A percentile compares a stretch with the other conserved stretches of the same genome.
Evolutionary conservation across 352 stramenopile genomes (phyloP).

Genomic region (Phytophthora pluvialis): DNA sequence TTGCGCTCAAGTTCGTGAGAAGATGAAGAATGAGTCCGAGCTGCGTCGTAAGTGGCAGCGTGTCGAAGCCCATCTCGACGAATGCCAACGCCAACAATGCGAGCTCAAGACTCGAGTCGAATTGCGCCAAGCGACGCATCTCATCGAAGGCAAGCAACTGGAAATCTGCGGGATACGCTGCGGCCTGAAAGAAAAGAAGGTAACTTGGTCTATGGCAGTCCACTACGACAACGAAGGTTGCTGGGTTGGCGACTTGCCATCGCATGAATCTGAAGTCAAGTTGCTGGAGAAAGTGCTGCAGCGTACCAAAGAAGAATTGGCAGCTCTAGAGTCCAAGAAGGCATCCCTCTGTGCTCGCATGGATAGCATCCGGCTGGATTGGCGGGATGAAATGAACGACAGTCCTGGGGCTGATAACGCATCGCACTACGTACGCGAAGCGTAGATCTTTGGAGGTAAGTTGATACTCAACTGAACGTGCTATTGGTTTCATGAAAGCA

Average conservation of each 20-base stretch:
- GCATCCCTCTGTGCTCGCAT: conserved; percentile 6
- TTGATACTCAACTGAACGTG: too few species aligned
- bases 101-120: conserved; percentile 9
- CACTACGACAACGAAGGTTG: conserved; percentile 1
- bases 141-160: conserved; percentile 17
- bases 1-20: not conserved
- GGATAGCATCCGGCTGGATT: conserved; percentile 24
- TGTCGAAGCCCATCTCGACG: conserved; percentile 2
- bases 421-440: conserved; percentile 4
- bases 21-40: not conserved
- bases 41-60: not conserved
- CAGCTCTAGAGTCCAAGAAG: not conserved
- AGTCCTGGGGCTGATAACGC: not conserved
- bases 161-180: conserved; percentile 6
- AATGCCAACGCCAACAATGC: conserved; percentile 10
- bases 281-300: not conserved
- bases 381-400: conserved; percentile 14
- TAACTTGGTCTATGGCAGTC: not conserved
- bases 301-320: conserved; percentile 7
- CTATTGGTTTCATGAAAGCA: too few species aligned
- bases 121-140: not conserved
- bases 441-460: not conserved
- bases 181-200: conserved; percentile 9
- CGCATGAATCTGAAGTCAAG: not conserved
- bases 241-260: not conserved